Evolutionary conservation across 1,284 basidiomycete species (phyloP).

Genomic region (Somion occarium): DNA sequence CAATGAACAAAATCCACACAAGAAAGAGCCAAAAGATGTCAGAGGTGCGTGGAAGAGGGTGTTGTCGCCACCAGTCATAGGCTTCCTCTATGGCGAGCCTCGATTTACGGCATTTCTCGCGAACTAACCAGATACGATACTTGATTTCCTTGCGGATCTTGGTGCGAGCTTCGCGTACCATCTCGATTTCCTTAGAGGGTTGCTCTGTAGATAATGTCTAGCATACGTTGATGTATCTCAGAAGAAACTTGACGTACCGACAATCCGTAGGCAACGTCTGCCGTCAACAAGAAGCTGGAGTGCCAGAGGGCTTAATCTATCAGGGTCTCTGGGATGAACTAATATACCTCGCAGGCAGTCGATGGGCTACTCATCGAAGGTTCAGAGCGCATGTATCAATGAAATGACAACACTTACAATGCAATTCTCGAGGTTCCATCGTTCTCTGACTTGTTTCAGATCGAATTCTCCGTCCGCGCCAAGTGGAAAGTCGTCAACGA

Average conservation of each 20-base stretch:
- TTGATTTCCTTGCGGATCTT: not conserved
- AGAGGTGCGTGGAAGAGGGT: not conserved
- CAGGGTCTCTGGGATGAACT: not conserved
- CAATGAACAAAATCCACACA: not conserved
- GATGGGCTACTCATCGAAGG: not conserved
- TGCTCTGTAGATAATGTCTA: not conserved
- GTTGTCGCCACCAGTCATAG: not conserved
- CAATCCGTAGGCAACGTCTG: not conserved
- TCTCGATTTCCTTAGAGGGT: not conserved
- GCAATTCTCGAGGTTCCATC: not conserved
- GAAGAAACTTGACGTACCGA: not conserved
- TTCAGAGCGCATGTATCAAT: too few relatives aligned
- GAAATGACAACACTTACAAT: not conserved
- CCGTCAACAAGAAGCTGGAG: not conserved
- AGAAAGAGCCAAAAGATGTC: not conserved
- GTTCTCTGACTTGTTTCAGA: not conserved
- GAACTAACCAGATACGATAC: not conserved
- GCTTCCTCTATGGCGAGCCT: not conserved
- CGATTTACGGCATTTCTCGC: not conserved
- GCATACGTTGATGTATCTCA: not conserved
- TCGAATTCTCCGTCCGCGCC: not conserved
- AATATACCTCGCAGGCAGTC: not conserved
- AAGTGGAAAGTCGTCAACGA: not conserved
- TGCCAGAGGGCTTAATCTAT: not conserved
- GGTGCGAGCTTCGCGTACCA: not conserved